Evolutionary conservation across 192 early-diverging fungal species (phyloP).

Genomic region (Thamnidium elegans): DNA sequence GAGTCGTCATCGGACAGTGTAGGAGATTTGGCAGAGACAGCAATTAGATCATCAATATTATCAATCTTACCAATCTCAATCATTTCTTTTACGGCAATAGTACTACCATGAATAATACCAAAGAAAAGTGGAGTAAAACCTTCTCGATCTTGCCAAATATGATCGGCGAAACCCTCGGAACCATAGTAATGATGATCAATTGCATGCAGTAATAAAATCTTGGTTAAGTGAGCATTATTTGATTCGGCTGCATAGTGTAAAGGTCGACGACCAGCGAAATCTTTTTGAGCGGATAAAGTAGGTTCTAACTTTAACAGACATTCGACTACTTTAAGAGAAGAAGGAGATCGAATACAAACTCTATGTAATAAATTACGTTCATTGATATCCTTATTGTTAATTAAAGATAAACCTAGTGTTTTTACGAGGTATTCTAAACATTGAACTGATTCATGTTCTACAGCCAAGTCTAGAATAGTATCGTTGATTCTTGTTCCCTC

Average conservation of each 20-base stretch:
- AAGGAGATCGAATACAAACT: conserved; percentile 36
- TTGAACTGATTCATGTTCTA: conserved; percentile 32
- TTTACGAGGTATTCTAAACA: conserved; percentile 42
- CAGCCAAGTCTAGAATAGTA: conserved; percentile 29
- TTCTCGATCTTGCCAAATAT: conserved; percentile 63
- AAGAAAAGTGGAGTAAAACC: conserved; percentile 65
- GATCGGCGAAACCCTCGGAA: conserved; percentile 32
- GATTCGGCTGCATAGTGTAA: conserved; percentile 63
- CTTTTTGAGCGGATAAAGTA: conserved; percentile 35
- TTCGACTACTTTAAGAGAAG: conserved; percentile 31
- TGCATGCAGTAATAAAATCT: conserved; percentile 44
- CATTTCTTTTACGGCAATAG: conserved; percentile 43
- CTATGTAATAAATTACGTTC: conserved; percentile 58
- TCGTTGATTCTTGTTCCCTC: conserved; percentile 3
- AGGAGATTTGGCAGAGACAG: not conserved
- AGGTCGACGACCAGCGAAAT: conserved; percentile 58
- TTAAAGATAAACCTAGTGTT: conserved; percentile 22
- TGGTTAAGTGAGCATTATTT: conserved; percentile 44
- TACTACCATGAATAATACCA: conserved; percentile 53
- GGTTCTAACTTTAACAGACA: conserved; percentile 14
- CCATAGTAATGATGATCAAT: conserved; percentile 38
- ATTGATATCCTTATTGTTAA: conserved; percentile 51
- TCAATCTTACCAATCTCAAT: conserved; percentile 51
- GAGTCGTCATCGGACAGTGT: not conserved
- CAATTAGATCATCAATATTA: conserved; percentile 45